Evolutionary conservation across 805 yeast genomes (phyloP), one percentile per base, ranked within the genome.

Genomic region (Kodamaea restingae): DNA sequence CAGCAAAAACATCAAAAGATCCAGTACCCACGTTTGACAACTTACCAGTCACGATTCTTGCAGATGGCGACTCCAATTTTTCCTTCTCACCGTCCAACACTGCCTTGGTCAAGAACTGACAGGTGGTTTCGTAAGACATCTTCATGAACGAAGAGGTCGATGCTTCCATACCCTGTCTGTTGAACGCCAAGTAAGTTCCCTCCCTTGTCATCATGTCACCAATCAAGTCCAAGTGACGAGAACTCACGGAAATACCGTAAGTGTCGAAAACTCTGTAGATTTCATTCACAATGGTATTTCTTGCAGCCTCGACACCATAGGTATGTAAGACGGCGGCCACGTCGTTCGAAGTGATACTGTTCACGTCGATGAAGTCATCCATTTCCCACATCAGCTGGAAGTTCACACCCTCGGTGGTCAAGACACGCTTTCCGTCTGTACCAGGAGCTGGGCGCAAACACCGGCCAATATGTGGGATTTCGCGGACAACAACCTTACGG

Each of bases 141-240:
- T 93, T 93, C 90, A 88, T 84, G 72, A 93, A 87, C 12, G 98
- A 85, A 6, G 98, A 90, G 1, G 97, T 88, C 10, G 93, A 79
- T 1, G 95, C 77, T 62, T 93, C 98, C 60, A 95, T 90, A 64
- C 99, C 99, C 69, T 88, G 96, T 74, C 99, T 86, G 66, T 88
- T 90, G 74, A 93, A 93, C 18, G 99, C 96, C 59, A 91, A 69
- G 60, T 90, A 93, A 2, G 95, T 78, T 56, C 99, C 99, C 66
- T 93, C 98, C 65, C 98, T 81, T 4, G 99, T 93, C 99, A 93
- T 93, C 88, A 87, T 86, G 65, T 93, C 99, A 48, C 95, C 99
- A 63, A 93, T 83, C 61, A 93, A 78, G 60, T 93, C 98, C 67
- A 93, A 79, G 70, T 93, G 99, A 63, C 98, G 87, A 39, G 79